Evolutionary conservation across 116 monocot species (phyloP), one percentile per base, ranked within the genome.

Genomic region (Iris pallida): DNA sequence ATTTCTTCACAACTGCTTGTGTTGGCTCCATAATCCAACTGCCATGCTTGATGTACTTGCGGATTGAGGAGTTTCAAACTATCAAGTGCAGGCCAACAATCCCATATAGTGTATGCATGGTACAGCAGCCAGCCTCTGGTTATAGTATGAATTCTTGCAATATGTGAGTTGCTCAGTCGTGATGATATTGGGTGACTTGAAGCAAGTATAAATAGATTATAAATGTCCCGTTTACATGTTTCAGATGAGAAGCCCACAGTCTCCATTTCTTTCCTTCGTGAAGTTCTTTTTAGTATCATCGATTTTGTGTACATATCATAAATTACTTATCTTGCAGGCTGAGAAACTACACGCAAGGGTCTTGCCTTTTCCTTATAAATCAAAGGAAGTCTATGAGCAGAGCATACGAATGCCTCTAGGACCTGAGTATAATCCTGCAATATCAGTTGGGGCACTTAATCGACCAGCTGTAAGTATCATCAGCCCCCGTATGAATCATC

Each of bases 341-440:
- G 89, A 87, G 56, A 96, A 92, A 66, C 85, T 92, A 54, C 81
- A 79, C 42, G 70, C 80, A 20, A 89, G 59, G 59, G 45, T 9
- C 42, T 75, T 96, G 58, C 96, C 96, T 7, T 89, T 79, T 44
- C 96, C 96, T 59, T 92, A 79, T 55, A 92, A 71, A 52, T 89
- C 86, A 2, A 92, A 89, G 54, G 96, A 96, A 56, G 85, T 82
- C 43, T 96, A 82, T 59, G 96, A 96, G 72, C 82, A 76, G 77
- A 92, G 85, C 61, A 86, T 96, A 17, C 75, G 92, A 12, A 92
- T 96, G 96, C 96, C 96, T 18, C 92, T 96, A 41, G 96, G 92
- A 53, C 96, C 96, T 2, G 96, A 96, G 8, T 96, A 55, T 65
- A 96, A 96, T 62, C 96, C 96, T 49, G 78, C 85, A 51, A 76